Percentiles rank a stretch among this genome's conserved stretches.
These are phyloP conservation scores for Ailanthus altissimus DNA, from an alignment of 345 rosid species.

Conservation along the genomic window DNA sequence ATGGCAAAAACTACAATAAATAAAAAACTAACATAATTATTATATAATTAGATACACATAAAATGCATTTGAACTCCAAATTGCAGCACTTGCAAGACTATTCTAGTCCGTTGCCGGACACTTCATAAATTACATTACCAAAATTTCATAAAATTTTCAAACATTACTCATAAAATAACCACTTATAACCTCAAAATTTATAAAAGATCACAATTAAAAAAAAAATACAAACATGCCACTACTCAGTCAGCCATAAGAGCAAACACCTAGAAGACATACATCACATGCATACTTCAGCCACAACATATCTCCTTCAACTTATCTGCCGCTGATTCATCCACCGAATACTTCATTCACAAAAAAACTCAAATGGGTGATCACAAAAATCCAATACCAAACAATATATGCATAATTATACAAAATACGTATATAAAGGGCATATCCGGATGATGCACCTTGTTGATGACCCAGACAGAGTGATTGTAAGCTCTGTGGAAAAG, in stretches of 20 bases:
- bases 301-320: conserved; percentile 58
- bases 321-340: conserved; percentile 68
- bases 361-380: conserved; percentile 13
- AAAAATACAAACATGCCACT: neutral
- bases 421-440: neutral
- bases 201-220: conserved; percentile 2
- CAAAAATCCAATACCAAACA: neutral
- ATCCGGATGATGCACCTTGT: conserved; percentile 51
- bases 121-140: neutral
- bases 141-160: neutral
- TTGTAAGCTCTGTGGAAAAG: conserved; percentile 78
- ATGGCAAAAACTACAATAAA: neutral
- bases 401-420: neutral
- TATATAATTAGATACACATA: neutral
- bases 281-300: conserved; percentile 14
- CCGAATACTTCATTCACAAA: conserved; percentile 60
- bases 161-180: neutral
- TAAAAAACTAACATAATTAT: too few relatives aligned
- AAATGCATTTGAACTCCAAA: neutral
- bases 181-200: neutral
- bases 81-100: neutral
- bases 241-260: conserved; percentile 36
- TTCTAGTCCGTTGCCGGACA: neutral
- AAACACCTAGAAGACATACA: conserved; percentile 42
- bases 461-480: conserved; percentile 94